Conservation (phyloP, 1,284 basidiomycete species). For the Apiotrichum siamense region DNA sequence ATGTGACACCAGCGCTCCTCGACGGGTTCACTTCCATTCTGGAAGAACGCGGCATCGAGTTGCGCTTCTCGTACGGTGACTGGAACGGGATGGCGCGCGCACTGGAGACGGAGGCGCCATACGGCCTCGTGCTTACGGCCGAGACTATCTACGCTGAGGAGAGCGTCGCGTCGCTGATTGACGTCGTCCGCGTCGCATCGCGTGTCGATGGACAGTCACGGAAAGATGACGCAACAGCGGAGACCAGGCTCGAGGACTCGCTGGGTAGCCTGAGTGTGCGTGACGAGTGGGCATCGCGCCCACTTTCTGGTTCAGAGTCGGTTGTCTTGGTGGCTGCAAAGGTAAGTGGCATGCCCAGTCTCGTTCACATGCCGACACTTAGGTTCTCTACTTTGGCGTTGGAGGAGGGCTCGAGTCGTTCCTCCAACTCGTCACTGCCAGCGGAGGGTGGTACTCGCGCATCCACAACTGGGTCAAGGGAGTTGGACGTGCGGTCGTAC, state of each 20-base stretch:
- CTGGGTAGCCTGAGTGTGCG: slow-evolving; percentile 22
- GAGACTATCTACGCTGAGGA: slow-evolving; percentile 85
- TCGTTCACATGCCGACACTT: background rate
- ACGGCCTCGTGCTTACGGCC: slow-evolving; percentile 74
- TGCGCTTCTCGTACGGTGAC: slow-evolving; percentile 74
- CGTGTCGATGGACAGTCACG: background rate
- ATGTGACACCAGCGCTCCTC: slow-evolving; percentile 60
- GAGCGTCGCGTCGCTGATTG: slow-evolving; percentile 62
- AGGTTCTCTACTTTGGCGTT: slow-evolving; percentile 92
- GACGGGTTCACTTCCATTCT: slow-evolving; percentile 61
- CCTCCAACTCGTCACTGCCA: slow-evolving; percentile 51
- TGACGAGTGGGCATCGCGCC: slow-evolving; percentile 22
- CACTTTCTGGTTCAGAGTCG: slow-evolving; percentile 9
- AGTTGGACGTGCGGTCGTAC: slow-evolving; percentile 61
- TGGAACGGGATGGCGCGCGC: slow-evolving; percentile 54
- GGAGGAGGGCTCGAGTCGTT: slow-evolving; percentile 83
- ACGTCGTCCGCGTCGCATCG: slow-evolving; percentile 43
- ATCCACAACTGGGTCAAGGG: slow-evolving; percentile 56
- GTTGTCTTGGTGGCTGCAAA: slow-evolving; percentile 44
- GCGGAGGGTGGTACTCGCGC: slow-evolving; percentile 22
- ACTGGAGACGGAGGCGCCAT: slow-evolving; percentile 39
- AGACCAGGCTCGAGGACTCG: slow-evolving; percentile 25
- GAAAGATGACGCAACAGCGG: background rate
- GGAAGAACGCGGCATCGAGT: slow-evolving; percentile 52
- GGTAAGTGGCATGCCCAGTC: slow-evolving; percentile 20